phyloP scores from a whole-genome alignment of 2,329 filamentous ascomycete species.

The Trichophyton verrucosum region DNA sequence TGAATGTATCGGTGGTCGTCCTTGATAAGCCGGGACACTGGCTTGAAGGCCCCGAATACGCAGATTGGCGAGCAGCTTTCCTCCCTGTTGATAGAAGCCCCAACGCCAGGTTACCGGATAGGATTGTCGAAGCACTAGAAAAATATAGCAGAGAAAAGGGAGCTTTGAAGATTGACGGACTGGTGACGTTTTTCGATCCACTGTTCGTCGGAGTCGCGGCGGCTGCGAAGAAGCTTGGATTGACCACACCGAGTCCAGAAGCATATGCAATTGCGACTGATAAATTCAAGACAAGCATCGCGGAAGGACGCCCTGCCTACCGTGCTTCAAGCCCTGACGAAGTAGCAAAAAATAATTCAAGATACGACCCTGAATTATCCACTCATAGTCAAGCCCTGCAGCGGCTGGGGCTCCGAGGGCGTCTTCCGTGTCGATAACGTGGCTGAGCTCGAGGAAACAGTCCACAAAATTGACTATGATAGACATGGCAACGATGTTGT shows the following conservation, averaged over 20 bases:
- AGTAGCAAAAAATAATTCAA: neutral
- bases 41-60: neutral
- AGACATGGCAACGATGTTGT: too few relatives aligned
- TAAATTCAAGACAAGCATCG: neutral
- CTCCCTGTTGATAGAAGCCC: neutral
- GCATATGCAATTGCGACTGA: neutral
- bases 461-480: neutral
- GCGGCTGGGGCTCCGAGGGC: neutral
- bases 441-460: neutral
- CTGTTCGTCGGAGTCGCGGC: neutral
- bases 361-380: neutral
- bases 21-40: neutral
- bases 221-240: neutral
- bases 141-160: neutral
- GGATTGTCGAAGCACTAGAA: neutral
- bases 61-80: neutral
- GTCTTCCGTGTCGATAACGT: neutral
- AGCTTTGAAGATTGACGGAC: neutral
- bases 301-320: neutral
- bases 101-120: neutral
- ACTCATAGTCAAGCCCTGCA: neutral
- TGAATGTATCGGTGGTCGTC: neutral
- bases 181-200: neutral
- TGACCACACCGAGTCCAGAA: neutral
- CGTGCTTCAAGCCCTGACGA: neutral